phyloP scores from a whole-genome alignment of 2,329 filamentous ascomycete species.

The Fusarium keratoplasticum region DNA sequence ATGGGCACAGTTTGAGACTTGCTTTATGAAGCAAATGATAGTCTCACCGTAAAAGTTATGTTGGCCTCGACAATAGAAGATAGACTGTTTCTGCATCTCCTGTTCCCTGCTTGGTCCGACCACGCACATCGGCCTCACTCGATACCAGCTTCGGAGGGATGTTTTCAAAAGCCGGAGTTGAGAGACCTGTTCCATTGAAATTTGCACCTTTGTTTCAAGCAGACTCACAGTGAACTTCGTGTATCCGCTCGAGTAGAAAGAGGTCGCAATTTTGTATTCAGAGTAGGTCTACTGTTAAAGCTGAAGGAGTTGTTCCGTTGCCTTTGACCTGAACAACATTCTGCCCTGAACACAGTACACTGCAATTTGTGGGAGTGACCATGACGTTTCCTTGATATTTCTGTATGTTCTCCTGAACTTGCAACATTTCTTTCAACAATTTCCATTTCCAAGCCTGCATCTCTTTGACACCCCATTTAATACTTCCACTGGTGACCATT shows the following conservation, averaged over 20 bases:
- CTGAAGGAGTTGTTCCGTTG: background rate
- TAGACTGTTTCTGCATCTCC: background rate
- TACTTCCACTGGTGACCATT: constrained; percentile 30
- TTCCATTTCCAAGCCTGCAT: background rate
- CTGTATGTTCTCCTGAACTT: background rate
- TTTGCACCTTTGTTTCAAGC: background rate
- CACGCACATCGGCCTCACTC: background rate
- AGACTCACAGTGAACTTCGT: background rate
- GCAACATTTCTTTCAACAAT: background rate
- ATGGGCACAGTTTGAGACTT: background rate
- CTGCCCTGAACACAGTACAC: background rate
- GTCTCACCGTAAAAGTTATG: background rate
- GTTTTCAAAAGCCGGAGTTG: no score
- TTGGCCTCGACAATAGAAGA: background rate
- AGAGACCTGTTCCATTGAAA: no score
- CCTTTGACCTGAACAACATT: background rate
- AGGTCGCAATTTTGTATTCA: background rate
- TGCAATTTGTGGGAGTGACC: background rate
- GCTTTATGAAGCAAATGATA: background rate
- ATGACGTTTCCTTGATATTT: background rate
- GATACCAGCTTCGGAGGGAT: no score
- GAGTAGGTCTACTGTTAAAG: background rate
- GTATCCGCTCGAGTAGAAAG: background rate
- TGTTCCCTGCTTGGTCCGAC: background rate
- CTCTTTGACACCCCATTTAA: background rate